Evolutionary conservation across 345 rosid species (phyloP), one percentile per base, ranked within the genome.

Genomic region (Luvunga scandens): DNA sequence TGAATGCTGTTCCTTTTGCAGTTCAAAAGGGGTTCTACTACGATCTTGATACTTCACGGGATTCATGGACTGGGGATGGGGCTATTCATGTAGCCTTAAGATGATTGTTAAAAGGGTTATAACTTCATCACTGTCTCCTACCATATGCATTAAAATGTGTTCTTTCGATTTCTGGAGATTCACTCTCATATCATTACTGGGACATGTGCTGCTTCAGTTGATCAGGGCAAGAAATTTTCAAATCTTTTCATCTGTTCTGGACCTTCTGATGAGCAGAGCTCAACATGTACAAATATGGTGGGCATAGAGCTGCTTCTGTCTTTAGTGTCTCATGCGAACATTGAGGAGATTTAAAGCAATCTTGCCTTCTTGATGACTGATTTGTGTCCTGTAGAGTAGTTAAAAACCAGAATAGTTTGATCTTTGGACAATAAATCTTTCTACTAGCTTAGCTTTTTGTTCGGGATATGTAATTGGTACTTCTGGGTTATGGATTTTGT

Each of bases 1-100:
- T 31, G 8, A 67, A 14, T 22, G 5, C 71, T 64, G 9, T 60
- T 30, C 79, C 19, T 45, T 73, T 27, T 80, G 88, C 97, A 92
- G 98, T 84, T 95, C 98, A 0, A 93, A 95, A 82, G 98, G 98
- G 71, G 96, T 95, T 70, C 85, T 95, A 25, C 92, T 87, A 42
- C 85, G 91, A 73, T 81, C 91, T 60, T 90, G 81, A 85, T 69
- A n/a, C 27, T 19, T 14, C 16, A 6, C 12, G 13, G 27, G 71
- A 53, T 16, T 50, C 19, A 0, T 8, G 55, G 65, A 33, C 30
- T 4, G 25, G 9, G 5, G 53, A 57, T 13, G 71, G 66, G 25
- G 10, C n/a, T 64, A 9, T 55, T 24, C 39, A n/a, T 6, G 22
- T 67, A 19, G 25, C 56, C 19, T 34, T 25, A 10, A 55, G 33